phyloP scores from a whole-genome alignment of 371 early-diverging fungal genomes.

The Apophysomyces sp. region DNA sequence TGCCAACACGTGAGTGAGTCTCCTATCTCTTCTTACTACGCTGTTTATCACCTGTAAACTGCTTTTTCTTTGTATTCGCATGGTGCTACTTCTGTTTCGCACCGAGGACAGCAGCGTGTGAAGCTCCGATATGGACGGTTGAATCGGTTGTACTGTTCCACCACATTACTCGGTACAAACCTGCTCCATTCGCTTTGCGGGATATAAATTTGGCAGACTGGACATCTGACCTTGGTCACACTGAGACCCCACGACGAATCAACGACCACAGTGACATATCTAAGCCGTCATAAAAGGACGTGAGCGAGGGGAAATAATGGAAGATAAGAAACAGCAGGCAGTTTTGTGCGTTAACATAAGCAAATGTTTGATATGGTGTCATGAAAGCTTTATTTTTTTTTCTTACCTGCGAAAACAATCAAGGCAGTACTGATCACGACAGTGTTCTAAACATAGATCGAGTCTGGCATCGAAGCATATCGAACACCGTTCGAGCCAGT shows the following conservation, averaged over 20 bases:
- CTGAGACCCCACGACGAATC: slow-evolving; percentile 68
- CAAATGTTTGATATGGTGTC: no score
- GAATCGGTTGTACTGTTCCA: slow-evolving; percentile 56
- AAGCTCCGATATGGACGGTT: slow-evolving; percentile 69
- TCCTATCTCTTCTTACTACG: neutral
- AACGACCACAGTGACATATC: slow-evolving; percentile 68
- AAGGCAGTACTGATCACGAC: slow-evolving; percentile 67
- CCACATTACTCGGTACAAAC: slow-evolving; percentile 30
- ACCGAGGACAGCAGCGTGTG: slow-evolving; percentile 58
- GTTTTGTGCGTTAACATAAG: no score
- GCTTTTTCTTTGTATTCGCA: slow-evolving; percentile 23
- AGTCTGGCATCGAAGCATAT: slow-evolving; percentile 68
- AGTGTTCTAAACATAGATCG: slow-evolving; percentile 63
- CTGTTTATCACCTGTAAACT: neutral
- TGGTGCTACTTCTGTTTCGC: slow-evolving; percentile 55
- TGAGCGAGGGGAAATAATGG: neutral
- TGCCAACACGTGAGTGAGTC: neutral
- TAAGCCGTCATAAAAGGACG: slow-evolving; percentile 15
- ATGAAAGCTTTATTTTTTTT: neutral
- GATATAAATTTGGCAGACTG: slow-evolving; percentile 60
- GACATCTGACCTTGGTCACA: slow-evolving; percentile 60
- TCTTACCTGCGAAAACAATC: slow-evolving; percentile 63
- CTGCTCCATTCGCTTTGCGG: slow-evolving; percentile 65
- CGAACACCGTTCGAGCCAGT: slow-evolving; percentile 63
- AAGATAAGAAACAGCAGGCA: neutral